Conservation (phyloP, 352 stramenopile genomes). For the Globisporangium nagaii region DNA sequence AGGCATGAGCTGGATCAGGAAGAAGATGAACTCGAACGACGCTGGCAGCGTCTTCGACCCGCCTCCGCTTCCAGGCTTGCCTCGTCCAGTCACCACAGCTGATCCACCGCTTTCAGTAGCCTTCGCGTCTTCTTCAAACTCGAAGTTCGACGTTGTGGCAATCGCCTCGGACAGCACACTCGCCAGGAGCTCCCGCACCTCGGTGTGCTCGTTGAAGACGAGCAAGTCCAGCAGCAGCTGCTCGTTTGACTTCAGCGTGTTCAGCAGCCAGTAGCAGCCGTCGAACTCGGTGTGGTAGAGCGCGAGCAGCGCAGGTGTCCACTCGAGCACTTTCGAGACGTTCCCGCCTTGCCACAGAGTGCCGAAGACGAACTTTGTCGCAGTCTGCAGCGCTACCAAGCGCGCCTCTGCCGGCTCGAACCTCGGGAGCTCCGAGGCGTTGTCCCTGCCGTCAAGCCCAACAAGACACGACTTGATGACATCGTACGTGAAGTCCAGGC, state of each 20-base stretch:
- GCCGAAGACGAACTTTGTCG: constrained; percentile 83
- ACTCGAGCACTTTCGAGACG: constrained; percentile 66
- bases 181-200: constrained; percentile 69
- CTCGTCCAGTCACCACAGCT: not conserved
- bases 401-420: constrained; percentile 66
- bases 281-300: constrained; percentile 70
- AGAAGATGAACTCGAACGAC: constrained; percentile 81
- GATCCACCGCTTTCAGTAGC: not conserved
- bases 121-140: constrained; percentile 37
- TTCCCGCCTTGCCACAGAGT: constrained; percentile 82
- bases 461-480: constrained; percentile 60
- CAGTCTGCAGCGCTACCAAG: constrained; percentile 69
- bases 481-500: constrained; percentile 77
- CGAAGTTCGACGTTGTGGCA: constrained; percentile 42
- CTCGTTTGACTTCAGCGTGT: constrained; percentile 55
- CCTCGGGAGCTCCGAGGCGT: constrained; percentile 28
- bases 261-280: constrained; percentile 70
- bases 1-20: constrained; percentile 75
- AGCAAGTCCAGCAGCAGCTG: constrained; percentile 68
- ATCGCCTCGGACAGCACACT: constrained; percentile 68
- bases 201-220: constrained; percentile 53
- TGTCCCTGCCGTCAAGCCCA: constrained; percentile 18
- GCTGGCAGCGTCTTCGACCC: constrained; percentile 43
- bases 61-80: not conserved
- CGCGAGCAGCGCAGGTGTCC: constrained; percentile 55